Conservation (phyloP, 2,329 filamentous ascomycete genomes). For the Sclerotinia nivalis region DNA sequence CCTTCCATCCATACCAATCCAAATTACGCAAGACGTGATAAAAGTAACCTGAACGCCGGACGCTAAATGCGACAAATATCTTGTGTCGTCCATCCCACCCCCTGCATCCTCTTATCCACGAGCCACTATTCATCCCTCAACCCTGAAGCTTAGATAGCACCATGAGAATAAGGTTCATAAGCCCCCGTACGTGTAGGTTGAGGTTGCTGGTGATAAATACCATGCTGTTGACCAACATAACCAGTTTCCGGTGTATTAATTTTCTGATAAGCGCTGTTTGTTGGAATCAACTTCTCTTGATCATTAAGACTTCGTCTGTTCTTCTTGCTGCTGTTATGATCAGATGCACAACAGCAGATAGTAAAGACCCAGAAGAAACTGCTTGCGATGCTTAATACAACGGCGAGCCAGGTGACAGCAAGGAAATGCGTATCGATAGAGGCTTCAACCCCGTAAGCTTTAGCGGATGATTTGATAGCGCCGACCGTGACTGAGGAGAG, state of each 20-base stretch:
- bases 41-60: slow-evolving; percentile 22
- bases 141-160: slow-evolving; percentile 46
- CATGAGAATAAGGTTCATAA: slow-evolving; percentile 65
- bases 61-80: slow-evolving; percentile 23
- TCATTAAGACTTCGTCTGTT: slow-evolving; percentile 30
- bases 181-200: slow-evolving; percentile 48
- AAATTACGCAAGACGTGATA: slow-evolving; percentile 14
- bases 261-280: slow-evolving; percentile 47
- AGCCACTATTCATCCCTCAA: neutral
- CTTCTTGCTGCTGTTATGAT: slow-evolving; percentile 29
- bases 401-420: slow-evolving; percentile 74
- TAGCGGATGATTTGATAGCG: slow-evolving; percentile 64
- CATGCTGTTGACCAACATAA: slow-evolving; percentile 42
- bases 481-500: slow-evolving; percentile 70
- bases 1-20: neutral
- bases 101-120: neutral
- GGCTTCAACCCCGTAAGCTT: slow-evolving; percentile 70
- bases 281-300: slow-evolving; percentile 37
- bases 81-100: neutral
- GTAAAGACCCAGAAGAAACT: slow-evolving; percentile 89
- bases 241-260: slow-evolving; percentile 44
- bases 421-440: slow-evolving; percentile 70
- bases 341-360: slow-evolving; percentile 75
- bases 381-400: slow-evolving; percentile 72
- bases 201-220: slow-evolving; percentile 46